Percentiles rank a stretch among this genome's conserved stretches.
phyloP scores from a whole-genome alignment of 331 rosid genomes.

The Arachis monticola region DNA sequence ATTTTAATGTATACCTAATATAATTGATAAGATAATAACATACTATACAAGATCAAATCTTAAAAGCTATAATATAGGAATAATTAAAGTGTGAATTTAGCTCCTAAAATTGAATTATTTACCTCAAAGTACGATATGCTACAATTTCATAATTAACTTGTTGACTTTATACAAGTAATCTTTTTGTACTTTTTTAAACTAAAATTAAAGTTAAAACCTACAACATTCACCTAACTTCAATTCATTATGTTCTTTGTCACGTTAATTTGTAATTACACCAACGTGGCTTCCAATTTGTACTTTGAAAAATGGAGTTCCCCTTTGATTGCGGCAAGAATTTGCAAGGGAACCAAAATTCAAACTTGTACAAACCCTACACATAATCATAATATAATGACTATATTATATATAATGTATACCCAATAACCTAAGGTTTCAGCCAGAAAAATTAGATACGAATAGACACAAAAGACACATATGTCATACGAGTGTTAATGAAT shows the following conservation, averaged over 20 bases:
- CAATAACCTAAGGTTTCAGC: neutral
- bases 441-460: neutral
- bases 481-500: too few relatives aligned
- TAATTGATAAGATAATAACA: too few relatives aligned
- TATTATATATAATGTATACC: neutral
- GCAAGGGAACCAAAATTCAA: constrained; percentile 28
- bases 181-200: neutral
- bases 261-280: neutral
- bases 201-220: neutral
- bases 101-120: neutral
- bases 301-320: constrained; percentile 19
- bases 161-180: neutral
- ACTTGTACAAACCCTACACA: neutral
- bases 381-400: neutral
- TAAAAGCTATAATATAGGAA: neutral
- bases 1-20: too few relatives aligned
- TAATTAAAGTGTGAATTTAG: neutral
- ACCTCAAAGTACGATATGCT: neutral
- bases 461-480: too few relatives aligned
- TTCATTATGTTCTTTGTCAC: neutral
- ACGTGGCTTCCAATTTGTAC: neutral
- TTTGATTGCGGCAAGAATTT: constrained; percentile 24
- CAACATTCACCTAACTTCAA: neutral
- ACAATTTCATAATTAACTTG: neutral
- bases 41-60: neutral